Percentiles rank a stretch among this genome's conserved stretches.
These are phyloP conservation scores for Trichosanthes cucumerina DNA, from an alignment of 306 rosid genomes.

Conservation along the genomic window DNA sequence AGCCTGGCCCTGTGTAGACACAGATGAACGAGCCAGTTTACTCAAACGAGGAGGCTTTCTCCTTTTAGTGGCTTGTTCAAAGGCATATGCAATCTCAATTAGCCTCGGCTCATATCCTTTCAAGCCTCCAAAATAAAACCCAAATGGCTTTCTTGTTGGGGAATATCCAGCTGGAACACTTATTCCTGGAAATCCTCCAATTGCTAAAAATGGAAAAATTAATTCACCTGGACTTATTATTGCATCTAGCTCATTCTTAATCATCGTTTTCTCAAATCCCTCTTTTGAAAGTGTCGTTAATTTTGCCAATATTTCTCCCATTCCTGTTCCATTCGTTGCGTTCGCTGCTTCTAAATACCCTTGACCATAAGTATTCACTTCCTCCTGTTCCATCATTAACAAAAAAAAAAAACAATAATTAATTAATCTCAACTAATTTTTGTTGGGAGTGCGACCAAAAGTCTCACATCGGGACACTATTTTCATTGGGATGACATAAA, in stretches of 20 bases:
- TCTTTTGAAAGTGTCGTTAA: constrained; percentile 15
- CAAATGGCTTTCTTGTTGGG: constrained; percentile 6
- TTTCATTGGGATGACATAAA: too few species aligned
- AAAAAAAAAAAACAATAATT: too few species aligned
- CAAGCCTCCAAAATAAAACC: constrained; percentile 24
- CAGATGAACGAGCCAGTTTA: background rate
- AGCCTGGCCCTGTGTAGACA: too few species aligned
- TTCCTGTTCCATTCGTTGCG: constrained; percentile 17
- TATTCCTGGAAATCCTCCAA: constrained; percentile 17
- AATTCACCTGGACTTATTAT: constrained; percentile 9
- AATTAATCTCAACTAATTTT: too few species aligned
- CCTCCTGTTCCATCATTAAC: constrained; percentile 13
- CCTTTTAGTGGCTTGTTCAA: constrained; percentile 21
- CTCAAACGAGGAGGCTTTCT: constrained; percentile 17
- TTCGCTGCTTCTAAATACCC: constrained; percentile 11
- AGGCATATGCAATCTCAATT: constrained; percentile 20
- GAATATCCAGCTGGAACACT: constrained; percentile 25
- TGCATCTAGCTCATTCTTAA: constrained; percentile 20
- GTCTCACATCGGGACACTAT: too few species aligned
- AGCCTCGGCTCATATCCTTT: constrained; percentile 24
- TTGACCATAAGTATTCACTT: constrained; percentile 20
- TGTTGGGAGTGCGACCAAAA: too few species aligned
- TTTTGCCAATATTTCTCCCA: constrained; percentile 2
- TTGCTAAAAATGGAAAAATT: background rate
- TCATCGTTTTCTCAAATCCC: constrained; percentile 26